Base-by-base conservation (phyloP, 2,329 filamentous ascomycete species). In the Madurella fahalii region DNA sequence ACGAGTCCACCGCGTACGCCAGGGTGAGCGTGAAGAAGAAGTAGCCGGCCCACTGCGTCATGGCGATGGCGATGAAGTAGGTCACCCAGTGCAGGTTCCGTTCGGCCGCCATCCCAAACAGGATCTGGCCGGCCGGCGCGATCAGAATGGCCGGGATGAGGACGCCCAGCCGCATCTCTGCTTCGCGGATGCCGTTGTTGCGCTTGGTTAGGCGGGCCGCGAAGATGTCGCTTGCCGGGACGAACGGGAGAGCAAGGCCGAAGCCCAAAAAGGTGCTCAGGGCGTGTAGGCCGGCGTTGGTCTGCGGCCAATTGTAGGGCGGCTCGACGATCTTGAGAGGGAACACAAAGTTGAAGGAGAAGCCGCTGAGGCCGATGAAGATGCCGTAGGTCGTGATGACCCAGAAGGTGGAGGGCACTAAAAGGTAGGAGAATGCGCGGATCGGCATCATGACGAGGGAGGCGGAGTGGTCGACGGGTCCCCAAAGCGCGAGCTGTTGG, bases 1-100 rank as follows among this genome's bases (percentile, higher is more conserved):
- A 82, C 50, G 74, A 78, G 63, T 84, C 81, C 39, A 84, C 77
- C 1, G 81, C 80, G 61, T 85, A 84, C 2, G 81, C 81, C 9
- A 85, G 72, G 11, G 80, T 79, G 61, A 83, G 81, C 13, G 75
- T 77, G 64, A 81, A 81, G 65, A 74, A 82, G 61, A 81, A 81
- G 65, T 79, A 82, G 4, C 71, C 71, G 17, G 71, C 70, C 66
- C 74, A 80, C 52, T 77, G 74, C 11, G 70, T 69, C 69, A 81
- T 70, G n/a, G 67, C 73, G 3, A 77, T 74, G 7, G 76, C 78
- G 13, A 72, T 65, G 56, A 81, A 79, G 66, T 78, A 82, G 2
- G 67, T 67, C 25, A 74, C 63, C 73, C 73, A 76, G 60, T 74
- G 73, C 49, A 75, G 64, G 54, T 75, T 64, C 9, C 64, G 57